Conservation (phyloP, 129 eudicot species). For the Lactuca sativa region DNA sequence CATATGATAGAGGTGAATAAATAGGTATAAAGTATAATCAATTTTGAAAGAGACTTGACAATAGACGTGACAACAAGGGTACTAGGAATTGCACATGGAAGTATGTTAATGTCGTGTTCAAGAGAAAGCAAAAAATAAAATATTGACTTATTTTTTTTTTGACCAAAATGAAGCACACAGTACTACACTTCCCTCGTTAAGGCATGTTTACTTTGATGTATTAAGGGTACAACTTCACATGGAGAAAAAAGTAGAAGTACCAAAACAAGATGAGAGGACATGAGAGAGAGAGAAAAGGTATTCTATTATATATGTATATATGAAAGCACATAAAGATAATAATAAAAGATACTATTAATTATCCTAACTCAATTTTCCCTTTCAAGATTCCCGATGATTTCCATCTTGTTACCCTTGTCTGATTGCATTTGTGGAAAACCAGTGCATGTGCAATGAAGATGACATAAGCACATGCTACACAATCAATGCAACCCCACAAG, state of each 20-base stretch:
- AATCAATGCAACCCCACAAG: neutral
- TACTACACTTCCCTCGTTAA: neutral
- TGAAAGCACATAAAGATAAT: neutral
- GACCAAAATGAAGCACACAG: neutral
- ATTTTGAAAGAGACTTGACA: neutral
- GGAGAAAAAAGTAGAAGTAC: neutral
- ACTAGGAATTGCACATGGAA: neutral
- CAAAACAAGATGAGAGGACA: neutral
- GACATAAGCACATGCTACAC: conserved; percentile 10
- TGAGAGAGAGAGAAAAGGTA: neutral
- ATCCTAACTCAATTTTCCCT: neutral
- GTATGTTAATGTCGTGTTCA: neutral
- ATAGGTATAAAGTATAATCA: neutral
- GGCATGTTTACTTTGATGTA: no score
- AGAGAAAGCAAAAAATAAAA: neutral
- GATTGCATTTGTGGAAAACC: neutral
- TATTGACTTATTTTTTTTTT: neutral
- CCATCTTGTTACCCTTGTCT: neutral
- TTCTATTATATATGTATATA: no score
- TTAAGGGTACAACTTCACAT: neutral
- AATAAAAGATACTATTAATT: neutral
- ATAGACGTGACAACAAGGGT: neutral
- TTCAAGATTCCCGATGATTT: neutral
- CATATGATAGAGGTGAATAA: neutral
- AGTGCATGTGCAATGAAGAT: neutral